Base-by-base conservation (phyloP, 2,329 filamentous ascomycete genomes). In the Thermochaetoides dissita region DNA sequence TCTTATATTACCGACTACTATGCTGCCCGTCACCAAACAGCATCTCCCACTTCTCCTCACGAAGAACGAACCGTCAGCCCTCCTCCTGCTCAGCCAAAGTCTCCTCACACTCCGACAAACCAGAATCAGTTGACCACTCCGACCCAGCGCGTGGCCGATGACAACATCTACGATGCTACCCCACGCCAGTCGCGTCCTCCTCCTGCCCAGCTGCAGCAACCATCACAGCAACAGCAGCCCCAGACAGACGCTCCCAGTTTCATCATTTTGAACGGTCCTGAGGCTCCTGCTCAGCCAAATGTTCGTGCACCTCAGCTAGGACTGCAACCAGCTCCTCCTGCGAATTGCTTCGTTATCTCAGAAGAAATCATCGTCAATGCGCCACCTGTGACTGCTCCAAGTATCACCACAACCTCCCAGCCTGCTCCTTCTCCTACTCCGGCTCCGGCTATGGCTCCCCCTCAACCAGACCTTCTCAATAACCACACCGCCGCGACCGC, bases 91-190 rank as follows among this genome's bases (percentile, higher is more conserved):
- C 44, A 48, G 11, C 28, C 6, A 2, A 10, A 36, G 8, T 30
- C 44, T 8, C 36, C 44, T 24, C 17, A 24, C 17, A 3, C 17
- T 24, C 17, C 17, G 17, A 24, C 17, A 5, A 24, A 24, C 17
- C 17, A 24, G 17, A 39, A 47, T 12, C 46, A 47, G 8, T 30
- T 49, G 24, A 36, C 45, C 8, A 53, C 40, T 17, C 40, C 39
- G 8, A 45, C 40, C 8, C 49, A 48, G 36, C 45, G 46, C 30
- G 51, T 50, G 5, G 46, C 45, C 6, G 50, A 53, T 24, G 53
- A 59, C 3, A 57, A 60, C 42, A 52, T 60, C 10, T 59, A 60
- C 42, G 57, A 60, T 39, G 56, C 58, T 4, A 60, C 58, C 5
- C 58, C 58, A 2, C 55, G 55, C 2, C 43, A 54, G 24, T 53